These are phyloP conservation scores for Casuarina glauca DNA, from an alignment of 306 rosid species.

Conservation along the genomic window DNA sequence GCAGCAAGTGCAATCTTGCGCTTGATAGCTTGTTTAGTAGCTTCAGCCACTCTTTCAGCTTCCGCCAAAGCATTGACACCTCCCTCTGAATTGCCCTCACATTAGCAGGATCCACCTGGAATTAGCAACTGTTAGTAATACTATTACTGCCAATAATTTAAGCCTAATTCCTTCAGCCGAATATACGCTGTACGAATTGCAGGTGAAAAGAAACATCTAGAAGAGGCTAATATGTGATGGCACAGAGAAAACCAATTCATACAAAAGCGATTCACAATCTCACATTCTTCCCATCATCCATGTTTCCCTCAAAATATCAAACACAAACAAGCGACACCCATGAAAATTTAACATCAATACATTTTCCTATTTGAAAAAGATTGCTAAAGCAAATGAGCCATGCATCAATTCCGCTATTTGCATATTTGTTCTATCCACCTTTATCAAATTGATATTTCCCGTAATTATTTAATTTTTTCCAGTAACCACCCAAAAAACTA, in stretches of 20 bases:
- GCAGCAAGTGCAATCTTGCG: conserved; percentile 94
- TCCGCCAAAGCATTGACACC: conserved; percentile 75
- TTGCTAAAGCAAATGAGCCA: background rate
- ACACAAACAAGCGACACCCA: background rate
- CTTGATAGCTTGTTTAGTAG: conserved; percentile 92
- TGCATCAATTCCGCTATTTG: background rate
- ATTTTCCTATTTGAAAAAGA: background rate
- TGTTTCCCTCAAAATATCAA: background rate
- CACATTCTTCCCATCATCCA: background rate
- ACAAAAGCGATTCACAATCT: no score
- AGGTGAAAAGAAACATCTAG: background rate
- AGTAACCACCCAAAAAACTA: background rate
- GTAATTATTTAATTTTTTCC: background rate
- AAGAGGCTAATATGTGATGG: background rate
- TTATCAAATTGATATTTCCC: background rate
- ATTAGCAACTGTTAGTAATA: conserved; percentile 29
- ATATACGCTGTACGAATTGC: background rate
- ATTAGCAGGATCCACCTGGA: conserved; percentile 94
- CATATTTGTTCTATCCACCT: conserved; percentile 1
- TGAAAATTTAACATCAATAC: background rate
- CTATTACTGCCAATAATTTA: background rate
- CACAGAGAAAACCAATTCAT: background rate
- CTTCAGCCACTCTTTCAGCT: conserved; percentile 96
- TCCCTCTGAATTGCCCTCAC: conserved; percentile 75
- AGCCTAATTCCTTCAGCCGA: background rate